A percentile compares a stretch with the other conserved stretches of the same genome.
Conservation (phyloP, 129 eudicot genomes). For the Lactuca sativa region DNA sequence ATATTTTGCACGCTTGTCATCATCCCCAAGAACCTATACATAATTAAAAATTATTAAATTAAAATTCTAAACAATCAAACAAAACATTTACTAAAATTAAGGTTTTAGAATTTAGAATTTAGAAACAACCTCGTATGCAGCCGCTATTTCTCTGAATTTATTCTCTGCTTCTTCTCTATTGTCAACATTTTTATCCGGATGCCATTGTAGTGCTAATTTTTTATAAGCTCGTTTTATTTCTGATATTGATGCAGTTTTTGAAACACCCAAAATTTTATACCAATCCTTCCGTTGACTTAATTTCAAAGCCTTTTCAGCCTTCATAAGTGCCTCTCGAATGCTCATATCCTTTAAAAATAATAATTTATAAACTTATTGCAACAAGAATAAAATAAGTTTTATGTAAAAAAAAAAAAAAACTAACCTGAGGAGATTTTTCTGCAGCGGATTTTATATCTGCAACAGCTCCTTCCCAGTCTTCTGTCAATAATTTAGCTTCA, state of each 20-base stretch:
- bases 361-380: background rate
- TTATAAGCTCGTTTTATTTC: conserved; percentile 93
- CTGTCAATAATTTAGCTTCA: conserved; percentile 82
- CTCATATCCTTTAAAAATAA: conserved; percentile 62
- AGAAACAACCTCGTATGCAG: conserved; percentile 83
- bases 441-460: conserved; percentile 89
- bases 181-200: conserved; percentile 93
- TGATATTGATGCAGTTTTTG: conserved; percentile 70
- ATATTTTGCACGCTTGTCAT: conserved; percentile 81
- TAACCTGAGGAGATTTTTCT: conserved; percentile 94
- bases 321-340: conserved; percentile 67
- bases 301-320: conserved; percentile 83
- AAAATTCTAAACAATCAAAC: background rate
- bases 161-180: conserved; percentile 96
- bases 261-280: conserved; percentile 92
- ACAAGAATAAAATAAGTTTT: background rate
- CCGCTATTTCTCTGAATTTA: conserved; percentile 92
- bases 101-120: background rate
- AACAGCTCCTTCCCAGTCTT: conserved; percentile 97
- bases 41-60: background rate
- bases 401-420: background rate
- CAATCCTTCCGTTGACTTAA: conserved; percentile 96
- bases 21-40: conserved; percentile 80
- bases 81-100: background rate
- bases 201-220: conserved; percentile 96